Conservation (phyloP, 768 basidiomycete species). For the Lentinula lateritia region DNA sequence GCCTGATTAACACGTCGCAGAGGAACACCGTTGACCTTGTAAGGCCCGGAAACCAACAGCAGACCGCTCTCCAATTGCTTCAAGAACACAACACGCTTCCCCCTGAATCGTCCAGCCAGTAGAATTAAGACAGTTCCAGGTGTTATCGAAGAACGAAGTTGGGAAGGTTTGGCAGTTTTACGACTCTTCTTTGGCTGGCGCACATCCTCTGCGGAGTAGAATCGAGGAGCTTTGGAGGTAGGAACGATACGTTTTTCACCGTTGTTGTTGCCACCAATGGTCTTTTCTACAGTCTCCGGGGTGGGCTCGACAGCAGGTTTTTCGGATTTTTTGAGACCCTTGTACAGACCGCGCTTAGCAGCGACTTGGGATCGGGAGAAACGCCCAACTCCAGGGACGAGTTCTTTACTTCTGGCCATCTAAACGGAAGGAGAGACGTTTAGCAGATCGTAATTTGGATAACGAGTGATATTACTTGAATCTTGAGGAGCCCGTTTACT, state of each 20-base stretch:
- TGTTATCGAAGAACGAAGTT: slow-evolving; percentile 82
- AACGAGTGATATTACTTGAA: not conserved
- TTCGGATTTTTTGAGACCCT: slow-evolving; percentile 76
- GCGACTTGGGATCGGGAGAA: slow-evolving; percentile 79
- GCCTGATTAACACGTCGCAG: slow-evolving; percentile 97
- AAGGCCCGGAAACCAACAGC: slow-evolving; percentile 94
- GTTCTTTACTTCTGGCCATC: slow-evolving; percentile 87
- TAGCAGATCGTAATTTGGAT: not conserved
- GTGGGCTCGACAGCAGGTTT: slow-evolving; percentile 56
- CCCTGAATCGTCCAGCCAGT: slow-evolving; percentile 95
- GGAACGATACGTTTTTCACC: slow-evolving; percentile 85
- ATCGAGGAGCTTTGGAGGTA: slow-evolving; percentile 78
- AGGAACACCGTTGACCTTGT: slow-evolving; percentile 97
- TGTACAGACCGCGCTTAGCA: slow-evolving; percentile 78
- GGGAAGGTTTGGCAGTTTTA: slow-evolving; percentile 74
- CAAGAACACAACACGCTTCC: slow-evolving; percentile 97
- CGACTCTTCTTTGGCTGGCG: slow-evolving; percentile 87
- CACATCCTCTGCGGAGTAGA: slow-evolving; percentile 95
- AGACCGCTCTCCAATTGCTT: slow-evolving; percentile 92
- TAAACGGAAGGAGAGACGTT: slow-evolving; percentile 19
- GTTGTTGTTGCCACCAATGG: slow-evolving; percentile 87
- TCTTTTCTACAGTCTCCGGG: slow-evolving; percentile 67
- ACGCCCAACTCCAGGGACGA: slow-evolving; percentile 77
- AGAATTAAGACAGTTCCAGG: slow-evolving; percentile 95
- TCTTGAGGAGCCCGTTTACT: slow-evolving; percentile 1